These are phyloP conservation scores for Herpetomonas tarakana DNA, from an alignment of 208 protist genomes.

Conservation along the genomic window DNA sequence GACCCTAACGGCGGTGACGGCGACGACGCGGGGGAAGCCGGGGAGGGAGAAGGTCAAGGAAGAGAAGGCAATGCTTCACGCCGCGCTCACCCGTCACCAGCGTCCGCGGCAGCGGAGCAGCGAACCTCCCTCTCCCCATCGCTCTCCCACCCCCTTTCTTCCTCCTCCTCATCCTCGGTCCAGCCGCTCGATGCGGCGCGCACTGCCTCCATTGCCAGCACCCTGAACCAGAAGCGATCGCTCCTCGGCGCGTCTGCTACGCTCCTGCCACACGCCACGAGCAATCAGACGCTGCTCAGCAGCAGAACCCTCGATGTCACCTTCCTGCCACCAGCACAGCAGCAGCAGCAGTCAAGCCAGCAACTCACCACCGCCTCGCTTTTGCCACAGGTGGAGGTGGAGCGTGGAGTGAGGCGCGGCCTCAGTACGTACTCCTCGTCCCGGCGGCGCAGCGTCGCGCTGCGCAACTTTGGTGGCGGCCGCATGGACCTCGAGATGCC, in stretches of 20 bases:
- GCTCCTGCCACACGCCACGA: too few species aligned
- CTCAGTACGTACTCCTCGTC: slow-evolving; percentile 21
- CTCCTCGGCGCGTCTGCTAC: too few species aligned
- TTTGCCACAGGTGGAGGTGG: slow-evolving; percentile 18
- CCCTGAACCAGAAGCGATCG: too few species aligned
- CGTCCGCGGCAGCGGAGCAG: too few species aligned
- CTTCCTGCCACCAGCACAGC: background rate
- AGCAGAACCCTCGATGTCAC: background rate
- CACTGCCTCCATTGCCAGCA: slow-evolving; percentile 5
- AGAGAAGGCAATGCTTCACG: too few species aligned
- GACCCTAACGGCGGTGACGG: background rate
- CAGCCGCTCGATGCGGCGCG: background rate
- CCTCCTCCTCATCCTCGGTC: too few species aligned
- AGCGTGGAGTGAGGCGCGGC: slow-evolving; percentile 24
- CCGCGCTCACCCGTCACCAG: too few species aligned
- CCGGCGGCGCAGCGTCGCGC: slow-evolving; percentile 9
- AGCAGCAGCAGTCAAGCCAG: too few species aligned
- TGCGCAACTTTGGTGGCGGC: slow-evolving; percentile 22
- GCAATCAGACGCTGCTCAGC: background rate
- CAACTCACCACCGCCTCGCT: slow-evolving; percentile 2
- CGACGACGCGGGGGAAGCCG: too few species aligned
- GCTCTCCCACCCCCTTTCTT: too few species aligned
- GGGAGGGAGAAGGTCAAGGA: too few species aligned
- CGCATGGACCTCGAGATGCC: slow-evolving; percentile 17
- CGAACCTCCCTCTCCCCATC: too few species aligned